Base-by-base conservation (phyloP, 208 protist species). In the Vickermania ingenoplastis region DNA sequence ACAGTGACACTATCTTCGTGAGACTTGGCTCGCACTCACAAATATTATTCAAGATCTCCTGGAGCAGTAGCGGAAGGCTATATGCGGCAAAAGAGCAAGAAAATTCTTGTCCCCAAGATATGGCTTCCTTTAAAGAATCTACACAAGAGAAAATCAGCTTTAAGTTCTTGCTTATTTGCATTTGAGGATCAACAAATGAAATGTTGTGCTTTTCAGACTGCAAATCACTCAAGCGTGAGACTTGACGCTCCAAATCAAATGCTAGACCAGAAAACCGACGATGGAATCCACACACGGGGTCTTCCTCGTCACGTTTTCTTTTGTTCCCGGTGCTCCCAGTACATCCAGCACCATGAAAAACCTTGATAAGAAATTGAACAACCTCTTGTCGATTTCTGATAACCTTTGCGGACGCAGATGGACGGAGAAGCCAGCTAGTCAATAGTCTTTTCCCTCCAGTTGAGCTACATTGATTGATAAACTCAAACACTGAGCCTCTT, bases 121-220 rank as follows among this genome's bases (percentile, higher is more conserved):
- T 60, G 76, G 92, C 79, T 25, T 89, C 69, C 22, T 61, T 61
- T 53, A 91, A 77, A 17, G 74, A 79, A 13, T 81, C 59, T 13
- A 95, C 75, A 11, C 79, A 76, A 26, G 71, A 57, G 22, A 89
- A 41, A 61, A 96, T 93, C 26, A 90, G 59, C 52, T 65, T 62
- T 11, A 94, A 65, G 65, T 92, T 75, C 64, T 91, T 92, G 41
- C 83, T 85, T 61, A 90, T 91, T 59, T 82, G 77, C 30, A 92
- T 69, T 45, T 92, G 73, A 0, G 88, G 83, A 61, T 96, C 88
- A 5, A 94, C 86, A 59, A 81, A 96, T 2, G 85, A 72, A 36
- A 96, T 80, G 53, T 82, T 59, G 36, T 65, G 36, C 49, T 60
- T 49, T 49, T 76, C 69, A 3, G 48, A 63, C 59, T 86, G 82